These are phyloP conservation scores for Lagenidium sp. DNA, from an alignment of 352 stramenopile genomes.

Conservation along the genomic window DNA sequence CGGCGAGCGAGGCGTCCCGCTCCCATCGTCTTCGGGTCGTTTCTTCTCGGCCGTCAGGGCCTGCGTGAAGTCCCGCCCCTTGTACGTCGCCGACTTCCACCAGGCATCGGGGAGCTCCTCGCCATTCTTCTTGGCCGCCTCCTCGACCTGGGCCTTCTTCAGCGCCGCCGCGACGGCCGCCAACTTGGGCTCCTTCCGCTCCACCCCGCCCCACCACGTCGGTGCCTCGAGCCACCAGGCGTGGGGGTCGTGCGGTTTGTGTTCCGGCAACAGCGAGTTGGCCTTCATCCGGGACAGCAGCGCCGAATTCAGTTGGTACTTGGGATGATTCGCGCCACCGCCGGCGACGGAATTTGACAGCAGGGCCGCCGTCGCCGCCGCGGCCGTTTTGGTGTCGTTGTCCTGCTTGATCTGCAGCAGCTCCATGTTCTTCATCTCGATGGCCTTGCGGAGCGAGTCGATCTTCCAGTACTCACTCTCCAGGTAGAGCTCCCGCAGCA, in stretches of 20 bases:
- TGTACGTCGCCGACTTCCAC: conserved; percentile 70
- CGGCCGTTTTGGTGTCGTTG: conserved; percentile 11
- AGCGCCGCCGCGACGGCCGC: conserved; percentile 18
- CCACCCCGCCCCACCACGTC: conserved; percentile 39
- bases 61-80: conserved; percentile 55
- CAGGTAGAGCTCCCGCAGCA: conserved; percentile 59
- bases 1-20: conserved; percentile 10
- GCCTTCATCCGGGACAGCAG: conserved; percentile 13
- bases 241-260: conserved; percentile 10
- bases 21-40: conserved; percentile 6
- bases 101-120: conserved; percentile 31
- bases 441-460: conserved; percentile 60
- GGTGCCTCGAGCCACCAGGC: conserved; percentile 61
- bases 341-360: not conserved
- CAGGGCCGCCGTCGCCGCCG: conserved; percentile 8
- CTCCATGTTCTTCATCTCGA: conserved; percentile 65
- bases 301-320: conserved; percentile 14
- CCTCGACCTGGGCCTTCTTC: conserved; percentile 12
- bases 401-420: conserved; percentile 35
- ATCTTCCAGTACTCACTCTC: conserved; percentile 83
- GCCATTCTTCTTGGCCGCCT: conserved; percentile 1
- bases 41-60: conserved; percentile 16
- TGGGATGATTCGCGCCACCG: conserved; percentile 4
- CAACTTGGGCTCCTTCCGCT: conserved; percentile 19
- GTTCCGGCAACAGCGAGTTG: conserved; percentile 4